Evolutionary conservation across 305 asterid species (phyloP).

Genomic region (Euphrasia arctica): DNA sequence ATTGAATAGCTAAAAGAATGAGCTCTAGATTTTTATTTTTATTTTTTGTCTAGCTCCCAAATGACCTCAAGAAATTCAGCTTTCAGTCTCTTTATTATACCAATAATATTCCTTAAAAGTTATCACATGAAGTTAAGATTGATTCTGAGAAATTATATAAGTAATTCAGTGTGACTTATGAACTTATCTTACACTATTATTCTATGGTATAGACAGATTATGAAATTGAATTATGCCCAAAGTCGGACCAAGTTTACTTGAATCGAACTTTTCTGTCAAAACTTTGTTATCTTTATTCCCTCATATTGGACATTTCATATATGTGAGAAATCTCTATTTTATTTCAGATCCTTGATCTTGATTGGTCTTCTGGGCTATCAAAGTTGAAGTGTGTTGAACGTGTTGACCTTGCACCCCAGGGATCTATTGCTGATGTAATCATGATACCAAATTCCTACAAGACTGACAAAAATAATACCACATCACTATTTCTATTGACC

Average conservation of each 20-base stretch:
- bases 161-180: slow-evolving; percentile 1
- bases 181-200: slow-evolving; percentile 12
- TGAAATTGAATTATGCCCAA: slow-evolving; percentile 20
- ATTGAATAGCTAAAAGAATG: slow-evolving; percentile 3
- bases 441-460: slow-evolving; percentile 47
- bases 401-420: slow-evolving; percentile 82
- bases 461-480: slow-evolving; percentile 33
- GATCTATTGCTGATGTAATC: slow-evolving; percentile 84
- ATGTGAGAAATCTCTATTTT: slow-evolving; percentile 1
- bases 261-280: slow-evolving; percentile 10
- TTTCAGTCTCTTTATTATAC: slow-evolving; percentile 15
- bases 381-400: slow-evolving; percentile 74
- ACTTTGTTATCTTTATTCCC: slow-evolving; percentile 20
- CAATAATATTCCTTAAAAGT: background rate
- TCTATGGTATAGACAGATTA: slow-evolving; percentile 10
- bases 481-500: slow-evolving; percentile 76
- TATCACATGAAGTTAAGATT: slow-evolving; percentile 8
- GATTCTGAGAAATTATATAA: slow-evolving; percentile 10
- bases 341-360: slow-evolving; percentile 86
- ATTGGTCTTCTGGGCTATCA: slow-evolving; percentile 90
- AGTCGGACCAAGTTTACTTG: background rate
- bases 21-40: background rate
- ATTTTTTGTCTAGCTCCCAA: background rate
- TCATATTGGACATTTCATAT: slow-evolving; percentile 26
- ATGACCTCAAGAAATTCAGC: background rate